Evolutionary conservation across 768 basidiomycete genomes (phyloP).

Genomic region (Boletus insuetus): DNA sequence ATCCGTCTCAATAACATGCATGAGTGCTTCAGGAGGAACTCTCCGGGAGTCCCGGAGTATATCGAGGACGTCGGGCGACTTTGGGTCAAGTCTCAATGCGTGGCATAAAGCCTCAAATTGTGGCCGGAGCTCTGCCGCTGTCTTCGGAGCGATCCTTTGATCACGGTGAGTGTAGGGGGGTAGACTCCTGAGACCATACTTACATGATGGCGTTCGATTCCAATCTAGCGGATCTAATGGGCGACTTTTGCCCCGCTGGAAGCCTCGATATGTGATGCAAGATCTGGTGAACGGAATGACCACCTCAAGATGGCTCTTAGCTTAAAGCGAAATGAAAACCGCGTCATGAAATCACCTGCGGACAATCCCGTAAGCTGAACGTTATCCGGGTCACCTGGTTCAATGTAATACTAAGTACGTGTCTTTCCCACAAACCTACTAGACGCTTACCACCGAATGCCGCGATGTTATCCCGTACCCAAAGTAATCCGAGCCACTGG

Average conservation of each 20-base stretch:
- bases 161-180: not conserved
- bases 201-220: conserved; percentile 76
- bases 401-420: not conserved
- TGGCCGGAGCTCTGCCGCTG: conserved; percentile 51
- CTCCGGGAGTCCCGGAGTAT: conserved; percentile 47
- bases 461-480: conserved; percentile 65
- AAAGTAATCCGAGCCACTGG: conserved; percentile 69
- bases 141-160: conserved; percentile 52
- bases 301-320: conserved; percentile 40
- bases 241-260: conserved; percentile 51
- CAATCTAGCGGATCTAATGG: conserved; percentile 62
- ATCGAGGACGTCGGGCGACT: conserved; percentile 43
- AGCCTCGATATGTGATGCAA: conserved; percentile 66
- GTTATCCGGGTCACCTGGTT: conserved; percentile 54
- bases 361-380: conserved; percentile 67
- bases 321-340: not conserved
- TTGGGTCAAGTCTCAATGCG: conserved; percentile 53
- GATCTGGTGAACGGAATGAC: conserved; percentile 72
- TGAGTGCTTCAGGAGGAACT: conserved; percentile 50
- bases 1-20: conserved; percentile 55
- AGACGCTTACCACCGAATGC: conserved; percentile 57
- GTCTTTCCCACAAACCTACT: not conserved
- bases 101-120: conserved; percentile 64
- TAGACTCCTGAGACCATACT: conserved; percentile 18
- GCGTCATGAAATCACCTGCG: conserved; percentile 41